Evolutionary conservation across 805 yeast genomes (phyloP).

Genomic region (Lipomyces lipofer): DNA sequence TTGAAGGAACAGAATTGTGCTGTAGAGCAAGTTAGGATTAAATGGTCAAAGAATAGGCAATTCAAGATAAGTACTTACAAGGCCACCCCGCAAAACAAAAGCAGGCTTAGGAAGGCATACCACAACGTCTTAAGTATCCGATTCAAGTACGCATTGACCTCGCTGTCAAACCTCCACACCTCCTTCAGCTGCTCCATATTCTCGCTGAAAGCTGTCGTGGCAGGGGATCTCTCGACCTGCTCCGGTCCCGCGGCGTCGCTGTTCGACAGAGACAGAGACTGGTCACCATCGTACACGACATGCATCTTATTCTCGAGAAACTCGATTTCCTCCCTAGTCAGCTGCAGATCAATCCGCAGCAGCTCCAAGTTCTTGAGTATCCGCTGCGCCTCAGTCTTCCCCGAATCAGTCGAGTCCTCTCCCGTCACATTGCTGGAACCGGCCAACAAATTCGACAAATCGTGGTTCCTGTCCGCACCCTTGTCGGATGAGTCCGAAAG

Average conservation of each 20-base stretch:
- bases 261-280: too few relatives aligned
- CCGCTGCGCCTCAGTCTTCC: not conserved
- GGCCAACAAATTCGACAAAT: too few relatives aligned
- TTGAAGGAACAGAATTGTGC: too few relatives aligned
- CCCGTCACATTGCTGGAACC: too few relatives aligned
- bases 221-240: not conserved
- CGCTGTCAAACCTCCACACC: not conserved
- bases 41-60: too few relatives aligned
- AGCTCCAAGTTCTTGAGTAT: not conserved
- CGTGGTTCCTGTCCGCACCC: too few relatives aligned
- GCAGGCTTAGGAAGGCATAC: not conserved
- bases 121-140: not conserved
- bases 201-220: not conserved
- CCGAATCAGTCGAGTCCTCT: not conserved
- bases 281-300: not conserved
- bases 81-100: not conserved
- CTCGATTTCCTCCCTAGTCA: not conserved
- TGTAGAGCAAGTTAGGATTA: too few relatives aligned
- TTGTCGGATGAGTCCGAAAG: not conserved
- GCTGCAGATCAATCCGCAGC: not conserved
- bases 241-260: not conserved
- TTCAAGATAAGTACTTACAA: not conserved
- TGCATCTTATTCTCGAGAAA: not conserved
- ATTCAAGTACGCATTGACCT: not conserved
- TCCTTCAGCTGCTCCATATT: not conserved